Conservation (phyloP, 257 asterid genomes). For the Jacaranda mimosifolia region DNA sequence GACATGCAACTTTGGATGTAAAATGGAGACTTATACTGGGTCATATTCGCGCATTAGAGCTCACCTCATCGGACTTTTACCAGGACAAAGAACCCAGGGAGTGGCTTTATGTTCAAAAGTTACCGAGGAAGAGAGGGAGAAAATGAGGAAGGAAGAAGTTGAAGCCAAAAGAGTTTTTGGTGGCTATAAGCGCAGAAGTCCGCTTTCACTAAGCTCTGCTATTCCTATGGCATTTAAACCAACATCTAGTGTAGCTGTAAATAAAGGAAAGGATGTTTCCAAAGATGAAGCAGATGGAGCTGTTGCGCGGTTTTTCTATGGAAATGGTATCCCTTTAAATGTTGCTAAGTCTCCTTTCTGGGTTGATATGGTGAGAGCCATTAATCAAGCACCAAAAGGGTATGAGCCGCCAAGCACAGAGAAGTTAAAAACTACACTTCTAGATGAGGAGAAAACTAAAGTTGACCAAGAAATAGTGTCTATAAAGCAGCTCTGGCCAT, state of each 20-base stretch:
- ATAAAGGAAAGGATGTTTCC: neutral
- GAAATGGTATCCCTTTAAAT: slow-evolving; percentile 10
- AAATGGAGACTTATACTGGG: slow-evolving; percentile 9
- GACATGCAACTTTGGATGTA: slow-evolving; percentile 28
- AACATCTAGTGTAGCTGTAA: neutral
- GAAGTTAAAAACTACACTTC: slow-evolving; percentile 17
- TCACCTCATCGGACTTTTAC: slow-evolving; percentile 17
- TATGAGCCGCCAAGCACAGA: slow-evolving; percentile 24
- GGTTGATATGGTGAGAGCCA: slow-evolving; percentile 26
- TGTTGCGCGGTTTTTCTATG: slow-evolving; percentile 19
- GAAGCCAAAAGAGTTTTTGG: slow-evolving; percentile 23
- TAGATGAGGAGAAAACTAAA: slow-evolving; percentile 24
- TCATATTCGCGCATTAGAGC: slow-evolving; percentile 19
- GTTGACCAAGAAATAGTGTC: neutral
- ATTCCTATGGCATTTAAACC: neutral
- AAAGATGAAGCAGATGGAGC: slow-evolving; percentile 11
- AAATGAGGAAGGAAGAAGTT: slow-evolving; percentile 24
- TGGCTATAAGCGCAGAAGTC: slow-evolving; percentile 10
- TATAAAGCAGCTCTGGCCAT: slow-evolving; percentile 11
- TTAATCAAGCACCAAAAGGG: slow-evolving; percentile 28
- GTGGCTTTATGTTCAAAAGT: slow-evolving; percentile 18
- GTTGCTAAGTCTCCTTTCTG: slow-evolving; percentile 29
- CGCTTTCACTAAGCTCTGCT: neutral
- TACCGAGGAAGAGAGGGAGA: neutral
- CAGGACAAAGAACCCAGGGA: slow-evolving; percentile 15